These are phyloP conservation scores for Chlorella vulgaris DNA, from an alignment of 139 green algal species.

Conservation along the genomic window DNA sequence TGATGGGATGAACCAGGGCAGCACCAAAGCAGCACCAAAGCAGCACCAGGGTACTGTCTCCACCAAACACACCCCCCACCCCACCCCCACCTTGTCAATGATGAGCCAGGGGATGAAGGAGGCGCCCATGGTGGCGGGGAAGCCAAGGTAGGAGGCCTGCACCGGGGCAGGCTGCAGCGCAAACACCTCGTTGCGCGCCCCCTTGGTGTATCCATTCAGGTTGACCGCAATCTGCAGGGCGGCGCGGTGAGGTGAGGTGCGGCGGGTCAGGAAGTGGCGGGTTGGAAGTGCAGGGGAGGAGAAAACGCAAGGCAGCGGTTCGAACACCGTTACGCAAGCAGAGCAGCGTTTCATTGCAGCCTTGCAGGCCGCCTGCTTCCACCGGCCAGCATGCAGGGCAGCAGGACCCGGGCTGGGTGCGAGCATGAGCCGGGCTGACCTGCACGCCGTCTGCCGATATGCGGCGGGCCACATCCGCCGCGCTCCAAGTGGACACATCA, in stretches of 20 bases:
- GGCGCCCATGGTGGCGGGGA: conserved; percentile 86
- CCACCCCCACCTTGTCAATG: conserved; percentile 69
- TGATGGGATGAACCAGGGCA: too few relatives aligned
- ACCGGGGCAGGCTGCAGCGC: conserved; percentile 84
- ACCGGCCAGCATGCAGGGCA: background rate
- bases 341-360: background rate
- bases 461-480: conserved; percentile 59
- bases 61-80: background rate
- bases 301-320: too few relatives aligned
- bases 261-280: background rate
- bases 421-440: conserved; percentile 51
- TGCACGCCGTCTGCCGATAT: conserved; percentile 81
- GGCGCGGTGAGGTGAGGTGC: background rate
- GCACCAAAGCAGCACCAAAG: too few relatives aligned
- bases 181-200: conserved; percentile 94
- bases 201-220: conserved; percentile 95
- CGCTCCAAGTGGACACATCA: conserved; percentile 67
- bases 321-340: too few relatives aligned
- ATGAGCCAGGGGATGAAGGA: conserved; percentile 87
- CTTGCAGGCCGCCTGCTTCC: background rate
- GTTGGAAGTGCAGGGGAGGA: background rate
- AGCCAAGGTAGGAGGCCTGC: conserved; percentile 88
- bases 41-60: background rate
- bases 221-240: conserved; percentile 80
- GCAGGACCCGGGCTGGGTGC: background rate